Percentiles rank a stretch among this genome's conserved stretches.
Conservation (phyloP, 257 asterid species). For the Capsicum baccatum region DNA sequence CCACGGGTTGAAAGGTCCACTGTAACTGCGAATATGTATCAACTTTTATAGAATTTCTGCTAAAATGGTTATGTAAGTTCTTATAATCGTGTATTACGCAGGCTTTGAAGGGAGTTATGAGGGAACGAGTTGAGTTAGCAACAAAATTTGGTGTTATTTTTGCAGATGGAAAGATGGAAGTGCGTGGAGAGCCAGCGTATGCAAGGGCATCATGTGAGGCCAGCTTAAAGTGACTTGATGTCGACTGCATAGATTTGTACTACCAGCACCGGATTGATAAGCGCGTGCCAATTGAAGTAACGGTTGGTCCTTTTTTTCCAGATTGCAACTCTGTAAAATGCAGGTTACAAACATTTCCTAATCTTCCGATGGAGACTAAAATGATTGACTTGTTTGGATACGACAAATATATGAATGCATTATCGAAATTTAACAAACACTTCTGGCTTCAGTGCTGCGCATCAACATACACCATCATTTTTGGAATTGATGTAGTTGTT, state of each 20-base stretch:
- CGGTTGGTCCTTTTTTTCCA: conserved; percentile 35
- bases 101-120: conserved; percentile 50
- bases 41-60: neutral
- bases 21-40: neutral
- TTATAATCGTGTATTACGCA: neutral
- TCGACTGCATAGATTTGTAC: conserved; percentile 53
- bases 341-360: neutral
- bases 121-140: conserved; percentile 50
- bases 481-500: neutral
- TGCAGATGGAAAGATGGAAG: conserved; percentile 28
- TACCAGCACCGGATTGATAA: conserved; percentile 50
- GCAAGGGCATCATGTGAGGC: conserved; percentile 49
- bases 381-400: neutral
- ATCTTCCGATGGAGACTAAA: neutral
- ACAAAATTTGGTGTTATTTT: conserved; percentile 43
- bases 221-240: conserved; percentile 52
- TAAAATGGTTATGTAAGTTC: neutral
- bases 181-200: conserved; percentile 50
- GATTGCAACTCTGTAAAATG: neutral
- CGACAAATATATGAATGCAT: neutral
- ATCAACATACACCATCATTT: neutral
- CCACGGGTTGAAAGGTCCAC: no score
- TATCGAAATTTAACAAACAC: neutral
- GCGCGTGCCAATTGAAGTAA: conserved; percentile 51
- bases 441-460: neutral